Evolutionary conservation across 2,329 filamentous ascomycete species (phyloP), one percentile per base, ranked within the genome.

Genomic region (Xylaria digitata): DNA sequence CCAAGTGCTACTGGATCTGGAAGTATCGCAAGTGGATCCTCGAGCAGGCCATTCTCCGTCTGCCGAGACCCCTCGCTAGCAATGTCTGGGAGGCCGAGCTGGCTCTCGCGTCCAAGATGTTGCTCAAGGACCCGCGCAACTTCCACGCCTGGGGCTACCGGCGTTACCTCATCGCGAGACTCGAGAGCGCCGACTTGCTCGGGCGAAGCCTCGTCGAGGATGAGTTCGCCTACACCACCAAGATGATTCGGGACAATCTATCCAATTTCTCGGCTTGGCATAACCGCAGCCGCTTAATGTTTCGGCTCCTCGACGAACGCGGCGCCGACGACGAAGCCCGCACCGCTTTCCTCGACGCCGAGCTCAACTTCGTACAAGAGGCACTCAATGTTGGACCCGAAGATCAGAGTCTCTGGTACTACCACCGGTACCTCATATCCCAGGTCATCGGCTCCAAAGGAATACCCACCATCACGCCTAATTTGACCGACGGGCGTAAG

Each of bases 1-100:
- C 96, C 6, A 99, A 99, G 79, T 98, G 96, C 84, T 99, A 99
- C 82, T 98, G 96, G 95, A 95, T 99, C 75, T 99, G 96, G 96
- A 97, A 97, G 73, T 95, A 97, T 80, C 90, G 96, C 32, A 81
- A 91, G 52, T 99, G 96, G 94, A 83, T 95, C 2, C 83, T 99
- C 15, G 83, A 90, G 61, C 87, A 93, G 77, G 89, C 90, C 40
- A 92, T 91, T 53, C 77, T 84, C 13, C 83, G 89, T 19, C 83
- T 97, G 9, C 85, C 88, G 1, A 69, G 80, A 0, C 64, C 82
- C 0, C 76, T 82, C 17, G 88, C 93, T 1, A 85, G 86, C 23
- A 80, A 84, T 45, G 83, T 97, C 56, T 99, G 96, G 96, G 84
- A 91, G 73, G 89, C 91, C 69, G 96, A 99, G 78, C 86, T 99